Conservation (phyloP, 257 asterid species). For the Nicotiana obtusifolia region DNA sequence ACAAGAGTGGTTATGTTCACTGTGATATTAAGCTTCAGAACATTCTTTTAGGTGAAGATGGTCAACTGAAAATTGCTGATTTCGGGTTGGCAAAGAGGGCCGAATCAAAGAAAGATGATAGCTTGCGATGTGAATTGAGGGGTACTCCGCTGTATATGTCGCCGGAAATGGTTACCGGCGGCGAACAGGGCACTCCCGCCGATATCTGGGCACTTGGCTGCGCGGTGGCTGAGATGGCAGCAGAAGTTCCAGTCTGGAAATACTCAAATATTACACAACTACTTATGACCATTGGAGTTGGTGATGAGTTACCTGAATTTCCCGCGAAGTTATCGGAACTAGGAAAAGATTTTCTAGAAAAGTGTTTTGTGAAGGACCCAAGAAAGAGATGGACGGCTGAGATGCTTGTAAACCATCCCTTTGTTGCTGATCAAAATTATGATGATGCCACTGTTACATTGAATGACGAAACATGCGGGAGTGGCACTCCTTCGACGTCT, state of each 20-base stretch:
- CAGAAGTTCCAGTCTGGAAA: conserved; percentile 59
- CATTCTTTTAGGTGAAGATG: conserved; percentile 42
- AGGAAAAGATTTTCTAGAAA: conserved; percentile 56
- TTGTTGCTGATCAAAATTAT: conserved; percentile 27
- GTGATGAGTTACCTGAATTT: conserved; percentile 55
- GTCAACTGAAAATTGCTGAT: conserved; percentile 60
- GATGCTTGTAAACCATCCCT: conserved; percentile 81
- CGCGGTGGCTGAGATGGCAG: conserved; percentile 58
- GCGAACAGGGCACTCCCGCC: conserved; percentile 57
- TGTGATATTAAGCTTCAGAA: conserved; percentile 87
- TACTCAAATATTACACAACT: conserved; percentile 45
- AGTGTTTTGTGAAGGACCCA: conserved; percentile 59
- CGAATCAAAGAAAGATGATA: conserved; percentile 1
- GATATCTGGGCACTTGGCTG: conserved; percentile 91
- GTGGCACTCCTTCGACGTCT: conserved; percentile 23
- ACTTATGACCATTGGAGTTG: conserved; percentile 57
- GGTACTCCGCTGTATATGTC: conserved; percentile 95
- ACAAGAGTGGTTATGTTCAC: conserved; percentile 65
- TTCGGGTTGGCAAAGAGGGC: conserved; percentile 67
- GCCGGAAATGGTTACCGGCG: conserved; percentile 72
- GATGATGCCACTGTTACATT: conserved; percentile 13
- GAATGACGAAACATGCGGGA: not conserved
- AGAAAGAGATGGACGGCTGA: conserved; percentile 82
- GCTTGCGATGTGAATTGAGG: conserved; percentile 36
- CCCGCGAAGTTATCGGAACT: conserved; percentile 46